Base-by-base conservation (phyloP, 208 protist species). In the Leptomonas pyrrhocoris region DNA sequence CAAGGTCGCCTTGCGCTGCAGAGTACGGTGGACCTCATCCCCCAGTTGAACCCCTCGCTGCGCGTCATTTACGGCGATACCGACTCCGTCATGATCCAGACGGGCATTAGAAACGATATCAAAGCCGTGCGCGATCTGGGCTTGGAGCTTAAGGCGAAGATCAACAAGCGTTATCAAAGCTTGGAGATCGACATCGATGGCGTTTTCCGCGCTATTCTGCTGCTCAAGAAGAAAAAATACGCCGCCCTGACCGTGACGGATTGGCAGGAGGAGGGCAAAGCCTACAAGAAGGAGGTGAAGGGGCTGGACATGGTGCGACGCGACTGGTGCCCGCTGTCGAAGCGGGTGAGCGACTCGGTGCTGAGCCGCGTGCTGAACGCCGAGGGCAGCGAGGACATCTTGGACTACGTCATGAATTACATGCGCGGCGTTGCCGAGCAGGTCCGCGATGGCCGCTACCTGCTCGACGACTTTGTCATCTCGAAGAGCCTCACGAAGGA, bases 111-210 rank as follows among this genome's bases (percentile, higher is more conserved):
- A 56, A 93, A 84, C 70, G 84, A 96, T 60, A 89, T 97, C 57
- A 78, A 76, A 45, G 84, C 88, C 7, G 96, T 97, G 23, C 79
- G 89, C n/a, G 85, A 94, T 31, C 85, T 98, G 36, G 98, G 92
- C 42, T 63, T 86, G 19, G 80, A 96, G 40, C 75, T 99, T 49
- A 98, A 98, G 74, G 82, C 88, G 48, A 92, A 95, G 63, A 94
- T 99, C 36, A 99, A 99, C 86, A 94, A 98, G 76, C 74, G 77
- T 31, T 99, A 99, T 83, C 88, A 91, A 67, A 94, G 93, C 59
- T 81, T 99, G n/a, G 98, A 99, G 71, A 99, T 99, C 68, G 99
- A 99, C 66, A 97, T 99, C 55, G 99, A 99, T 82, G 98, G 98
- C 58, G 92, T 99, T n/a, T 99, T 99, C 80, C 92, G 97, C 50